Evolutionary conservation across 495 filamentous ascomycete genomes (phyloP).

Genomic region (Bombardia bombarda): DNA sequence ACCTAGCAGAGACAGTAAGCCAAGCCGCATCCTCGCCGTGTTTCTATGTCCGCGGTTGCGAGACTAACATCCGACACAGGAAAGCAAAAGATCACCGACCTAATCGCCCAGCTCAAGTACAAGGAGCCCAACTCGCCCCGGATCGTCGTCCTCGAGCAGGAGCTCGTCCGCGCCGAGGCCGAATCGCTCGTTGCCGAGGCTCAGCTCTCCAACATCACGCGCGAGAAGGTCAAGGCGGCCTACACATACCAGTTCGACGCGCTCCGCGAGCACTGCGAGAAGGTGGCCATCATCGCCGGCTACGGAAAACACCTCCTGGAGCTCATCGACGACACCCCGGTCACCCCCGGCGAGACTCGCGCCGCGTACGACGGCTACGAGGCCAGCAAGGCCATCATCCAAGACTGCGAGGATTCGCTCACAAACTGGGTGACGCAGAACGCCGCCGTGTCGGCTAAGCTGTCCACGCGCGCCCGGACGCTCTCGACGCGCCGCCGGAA

Average conservation of each 20-base stretch:
- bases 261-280: slow-evolving; percentile 95
- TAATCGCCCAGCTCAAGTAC: slow-evolving; percentile 98
- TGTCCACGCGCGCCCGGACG: slow-evolving; percentile 76
- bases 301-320: slow-evolving; percentile 96
- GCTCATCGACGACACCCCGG: slow-evolving; percentile 90
- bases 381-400: slow-evolving; percentile 97
- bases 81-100: slow-evolving; percentile 99
- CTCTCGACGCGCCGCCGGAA: slow-evolving; percentile 77
- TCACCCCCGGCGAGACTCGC: slow-evolving; percentile 94
- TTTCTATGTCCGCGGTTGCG: too few species aligned
- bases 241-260: slow-evolving; percentile 99
- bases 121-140: slow-evolving; percentile 97
- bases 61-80: slow-evolving; percentile 43
- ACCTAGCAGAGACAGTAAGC: slow-evolving; percentile 90
- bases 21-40: neutral
- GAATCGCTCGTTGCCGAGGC: slow-evolving; percentile 97
- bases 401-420: slow-evolving; percentile 95
- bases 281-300: slow-evolving; percentile 93
- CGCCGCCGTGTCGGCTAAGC: slow-evolving; percentile 75
- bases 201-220: slow-evolving; percentile 97
- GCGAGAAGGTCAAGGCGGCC: slow-evolving; percentile 96
- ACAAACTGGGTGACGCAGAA: slow-evolving; percentile 94
- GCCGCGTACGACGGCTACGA: slow-evolving; percentile 97
- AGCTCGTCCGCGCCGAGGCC: slow-evolving; percentile 95
- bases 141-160: slow-evolving; percentile 96